Evolutionary conservation across 1,139 yeast genomes (phyloP).

Genomic region (Candida sanyaensis): DNA sequence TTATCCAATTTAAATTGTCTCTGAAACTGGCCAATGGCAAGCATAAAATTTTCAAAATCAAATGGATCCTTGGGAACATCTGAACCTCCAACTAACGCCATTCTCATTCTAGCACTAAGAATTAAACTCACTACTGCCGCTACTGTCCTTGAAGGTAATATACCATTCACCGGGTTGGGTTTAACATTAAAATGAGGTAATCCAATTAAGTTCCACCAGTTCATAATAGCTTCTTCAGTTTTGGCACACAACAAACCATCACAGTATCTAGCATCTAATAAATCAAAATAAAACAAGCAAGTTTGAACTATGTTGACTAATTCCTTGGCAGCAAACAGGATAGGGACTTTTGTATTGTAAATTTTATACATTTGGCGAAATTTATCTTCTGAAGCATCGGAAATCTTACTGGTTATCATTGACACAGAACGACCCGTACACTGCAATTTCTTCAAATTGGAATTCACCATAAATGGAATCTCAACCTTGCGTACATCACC

Average conservation of each 20-base stretch:
- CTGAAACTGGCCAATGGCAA: constrained; percentile 59
- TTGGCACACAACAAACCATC: constrained; percentile 83
- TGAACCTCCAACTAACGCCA: constrained; percentile 68
- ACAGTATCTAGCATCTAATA: constrained; percentile 67
- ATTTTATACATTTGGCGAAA: constrained; percentile 76
- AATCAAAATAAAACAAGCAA: constrained; percentile 73
- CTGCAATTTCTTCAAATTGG: constrained; percentile 71
- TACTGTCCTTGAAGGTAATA: constrained; percentile 66
- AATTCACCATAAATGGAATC: constrained; percentile 66
- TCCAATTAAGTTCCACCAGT: constrained; percentile 87
- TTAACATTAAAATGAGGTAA: constrained; percentile 55
- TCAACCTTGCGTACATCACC: constrained; percentile 61
- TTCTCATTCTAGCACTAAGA: constrained; percentile 63
- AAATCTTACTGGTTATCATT: constrained; percentile 58
- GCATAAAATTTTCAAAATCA: constrained; percentile 66
- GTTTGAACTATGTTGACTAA: constrained; percentile 74
- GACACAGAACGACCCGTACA: constrained; percentile 87
- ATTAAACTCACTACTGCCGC: constrained; percentile 65
- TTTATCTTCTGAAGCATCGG: constrained; percentile 81
- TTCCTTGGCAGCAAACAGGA: constrained; percentile 71
- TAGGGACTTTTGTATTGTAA: constrained; percentile 45
- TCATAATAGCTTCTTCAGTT: constrained; percentile 68
- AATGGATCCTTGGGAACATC: constrained; percentile 87
- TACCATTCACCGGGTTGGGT: constrained; percentile 50
- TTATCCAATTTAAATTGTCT: constrained; percentile 62